Base-by-base conservation (phyloP, 148 eudicot genomes). In the Vaccinium corymbosum region DNA sequence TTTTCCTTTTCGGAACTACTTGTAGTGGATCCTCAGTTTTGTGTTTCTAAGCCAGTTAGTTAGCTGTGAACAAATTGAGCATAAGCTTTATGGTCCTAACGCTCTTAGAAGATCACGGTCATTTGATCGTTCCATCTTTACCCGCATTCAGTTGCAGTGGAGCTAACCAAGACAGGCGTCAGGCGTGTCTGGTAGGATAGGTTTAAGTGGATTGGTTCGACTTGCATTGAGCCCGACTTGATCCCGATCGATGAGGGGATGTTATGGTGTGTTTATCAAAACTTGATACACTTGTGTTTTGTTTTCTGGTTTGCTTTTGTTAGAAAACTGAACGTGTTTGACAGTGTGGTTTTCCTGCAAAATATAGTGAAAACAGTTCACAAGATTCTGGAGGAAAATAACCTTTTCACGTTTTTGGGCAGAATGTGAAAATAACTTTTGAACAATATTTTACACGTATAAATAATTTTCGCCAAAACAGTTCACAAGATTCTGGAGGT, bases 161-260 rank as follows among this genome's bases (percentile, higher is more conserved):
- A 22, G 80, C 19, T 49, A 3, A 76, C 38, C 35, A 74, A 38
- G 25, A 16, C 13, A 7, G 52, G 51, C 25, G 0, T 42, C 13
- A 7, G 52, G 51, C 25, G 0, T 42, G 50, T 74, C 42, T 72
- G 49, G 49, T 72, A 15, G 76, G 50, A 17, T 38, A n/a, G 49
- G 76, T 35, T 72, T 72, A 9, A 70, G 32, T 72, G 48, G 48
- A 14, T 72, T 71, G 76, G 76, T 71, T 71, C 16, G 48, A 71
- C 76, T 4, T 71, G 48, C 48, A 32, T 29, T 7, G 16, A 27
- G 15, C 73, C 73, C 12, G 17, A 29, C 16, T 68, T 68, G 38
- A 68, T 68, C 16, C 73, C 38, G 27, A 27, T 27, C 17, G 3
- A 27, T 12, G 0, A 9, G 38, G 72, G 35, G 35, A 13, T 66